These are phyloP conservation scores for Arachnomyces sp. DNA, from an alignment of 2,329 filamentous ascomycete genomes.

Conservation along the genomic window DNA sequence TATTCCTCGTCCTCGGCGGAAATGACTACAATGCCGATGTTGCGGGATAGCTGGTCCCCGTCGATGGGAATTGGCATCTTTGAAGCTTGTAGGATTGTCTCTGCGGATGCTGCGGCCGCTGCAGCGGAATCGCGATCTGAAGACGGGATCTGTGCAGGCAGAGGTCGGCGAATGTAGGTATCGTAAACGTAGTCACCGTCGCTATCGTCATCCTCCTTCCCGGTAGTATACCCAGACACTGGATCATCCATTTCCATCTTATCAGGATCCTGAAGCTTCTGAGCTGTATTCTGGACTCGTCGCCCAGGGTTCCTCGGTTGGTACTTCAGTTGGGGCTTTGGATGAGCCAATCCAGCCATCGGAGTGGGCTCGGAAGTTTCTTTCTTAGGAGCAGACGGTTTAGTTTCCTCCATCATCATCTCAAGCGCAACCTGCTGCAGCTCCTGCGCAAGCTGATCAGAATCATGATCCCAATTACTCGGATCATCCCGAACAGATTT, in stretches of 20 bases:
- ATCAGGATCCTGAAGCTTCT: background rate
- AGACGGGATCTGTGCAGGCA: constrained; percentile 14
- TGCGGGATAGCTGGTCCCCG: constrained; percentile 14
- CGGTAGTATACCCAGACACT: background rate
- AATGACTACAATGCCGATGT: constrained; percentile 37
- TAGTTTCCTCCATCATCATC: constrained; percentile 24
- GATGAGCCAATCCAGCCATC: constrained; percentile 8
- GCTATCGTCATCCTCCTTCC: constrained; percentile 31
- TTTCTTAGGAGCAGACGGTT: constrained; percentile 11
- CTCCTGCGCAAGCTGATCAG: constrained; percentile 34
- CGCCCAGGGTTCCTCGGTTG: constrained; percentile 24
- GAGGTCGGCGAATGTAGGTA: constrained; percentile 49
- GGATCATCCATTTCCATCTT: constrained; percentile 1
- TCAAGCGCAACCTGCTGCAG: constrained; percentile 37
- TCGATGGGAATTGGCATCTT: background rate
- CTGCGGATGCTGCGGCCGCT: constrained; percentile 2
- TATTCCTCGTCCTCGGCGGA: constrained; percentile 41
- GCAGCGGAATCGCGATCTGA: constrained; percentile 14
- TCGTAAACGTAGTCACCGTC: constrained; percentile 55
- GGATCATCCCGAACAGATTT: constrained; percentile 29
- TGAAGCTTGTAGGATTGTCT: too few relatives aligned
- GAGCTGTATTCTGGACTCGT: background rate
- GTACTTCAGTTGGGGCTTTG: constrained; percentile 28
- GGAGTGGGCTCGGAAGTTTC: constrained; percentile 5
- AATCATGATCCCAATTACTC: constrained; percentile 35